These are phyloP conservation scores for Gaeumannomyces sp. DNA, from an alignment of 2,329 filamentous ascomycete genomes.

Conservation along the genomic window DNA sequence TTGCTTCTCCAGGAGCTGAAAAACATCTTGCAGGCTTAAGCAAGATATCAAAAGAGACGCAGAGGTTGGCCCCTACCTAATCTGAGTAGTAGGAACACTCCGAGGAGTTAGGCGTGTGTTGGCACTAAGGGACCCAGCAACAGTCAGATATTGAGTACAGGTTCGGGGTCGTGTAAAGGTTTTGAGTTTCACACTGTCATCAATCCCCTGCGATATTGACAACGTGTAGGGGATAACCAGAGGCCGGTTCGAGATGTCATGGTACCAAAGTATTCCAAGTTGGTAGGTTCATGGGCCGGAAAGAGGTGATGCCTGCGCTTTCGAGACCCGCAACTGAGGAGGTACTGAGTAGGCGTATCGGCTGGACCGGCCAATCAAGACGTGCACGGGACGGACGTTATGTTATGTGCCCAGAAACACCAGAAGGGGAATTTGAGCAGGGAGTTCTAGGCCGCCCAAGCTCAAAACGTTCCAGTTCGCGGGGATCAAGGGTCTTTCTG, in stretches of 20 bases:
- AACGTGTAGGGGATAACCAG: neutral
- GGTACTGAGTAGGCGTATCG: neutral
- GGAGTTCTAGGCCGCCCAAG: neutral
- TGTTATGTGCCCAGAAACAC: neutral
- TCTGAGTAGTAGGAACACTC: neutral
- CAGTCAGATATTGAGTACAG: no score
- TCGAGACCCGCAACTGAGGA: neutral
- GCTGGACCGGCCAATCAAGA: neutral
- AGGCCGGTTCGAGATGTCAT: neutral
- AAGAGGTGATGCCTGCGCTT: neutral
- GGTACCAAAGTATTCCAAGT: neutral
- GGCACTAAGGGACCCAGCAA: no score
- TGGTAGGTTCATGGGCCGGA: neutral
- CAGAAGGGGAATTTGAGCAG: neutral
- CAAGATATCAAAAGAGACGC: neutral
- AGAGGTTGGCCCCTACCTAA: neutral
- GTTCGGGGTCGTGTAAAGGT: no score
- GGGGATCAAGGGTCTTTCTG: conserved; percentile 4
- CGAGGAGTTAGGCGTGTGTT: no score
- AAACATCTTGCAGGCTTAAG: neutral
- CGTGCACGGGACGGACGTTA: neutral
- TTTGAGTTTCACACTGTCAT: no score
- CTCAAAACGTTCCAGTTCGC: neutral
- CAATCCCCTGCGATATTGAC: no score
- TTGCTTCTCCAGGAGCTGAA: neutral